These are phyloP conservation scores for Phytophthora cryptogea DNA, from an alignment of 352 stramenopile species.

Conservation along the genomic window DNA sequence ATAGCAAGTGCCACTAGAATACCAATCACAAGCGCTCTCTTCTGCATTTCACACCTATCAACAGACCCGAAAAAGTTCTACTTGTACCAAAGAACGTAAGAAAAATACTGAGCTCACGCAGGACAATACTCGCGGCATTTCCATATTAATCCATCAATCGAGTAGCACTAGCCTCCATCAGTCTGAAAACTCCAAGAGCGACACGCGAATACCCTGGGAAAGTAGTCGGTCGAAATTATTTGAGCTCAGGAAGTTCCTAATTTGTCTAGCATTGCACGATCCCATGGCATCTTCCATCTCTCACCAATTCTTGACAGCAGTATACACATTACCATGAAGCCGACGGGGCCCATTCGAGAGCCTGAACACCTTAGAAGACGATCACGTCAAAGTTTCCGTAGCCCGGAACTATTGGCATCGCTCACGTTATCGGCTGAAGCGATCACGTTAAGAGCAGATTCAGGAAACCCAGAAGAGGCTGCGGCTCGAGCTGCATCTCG, in stretches of 20 bases:
- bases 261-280: background rate
- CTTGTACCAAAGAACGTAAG: slow-evolving; percentile 7
- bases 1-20: slow-evolving; percentile 42
- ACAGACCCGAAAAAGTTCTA: background rate
- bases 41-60: slow-evolving; percentile 23
- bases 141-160: background rate
- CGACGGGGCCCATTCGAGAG: slow-evolving; percentile 6
- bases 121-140: background rate
- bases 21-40: slow-evolving; percentile 38
- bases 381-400: slow-evolving; percentile 35
- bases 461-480: slow-evolving; percentile 20
- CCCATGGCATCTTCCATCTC: background rate
- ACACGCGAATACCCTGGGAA: background rate
- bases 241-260: background rate
- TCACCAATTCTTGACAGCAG: background rate
- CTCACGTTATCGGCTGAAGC: slow-evolving; percentile 40
- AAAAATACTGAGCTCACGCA: slow-evolving; percentile 18
- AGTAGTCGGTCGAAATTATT: background rate
- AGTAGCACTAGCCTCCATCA: background rate
- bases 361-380: slow-evolving; percentile 9
- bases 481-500: slow-evolving; percentile 16
- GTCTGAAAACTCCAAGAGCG: background rate
- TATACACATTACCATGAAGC: slow-evolving; percentile 15
- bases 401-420: slow-evolving; percentile 34
- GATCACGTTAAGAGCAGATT: slow-evolving; percentile 28